Percentiles rank a stretch among this genome's conserved stretches.
Conservation (phyloP, 768 basidiomycete genomes). For the Tylopilus felleus region DNA sequence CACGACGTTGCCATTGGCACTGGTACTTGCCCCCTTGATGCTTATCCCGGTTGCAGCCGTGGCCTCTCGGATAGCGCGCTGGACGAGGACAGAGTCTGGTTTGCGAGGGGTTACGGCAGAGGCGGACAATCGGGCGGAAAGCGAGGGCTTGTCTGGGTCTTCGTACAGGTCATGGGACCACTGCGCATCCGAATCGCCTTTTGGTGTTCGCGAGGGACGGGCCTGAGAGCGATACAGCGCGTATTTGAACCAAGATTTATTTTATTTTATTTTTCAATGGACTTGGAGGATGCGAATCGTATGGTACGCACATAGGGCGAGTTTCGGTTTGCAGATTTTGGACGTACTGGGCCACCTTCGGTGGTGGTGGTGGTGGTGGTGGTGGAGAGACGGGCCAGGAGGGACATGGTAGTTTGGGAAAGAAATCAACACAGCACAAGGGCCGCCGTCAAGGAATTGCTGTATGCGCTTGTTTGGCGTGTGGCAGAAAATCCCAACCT, state of each 20-base stretch:
- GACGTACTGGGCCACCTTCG: constrained; percentile 31
- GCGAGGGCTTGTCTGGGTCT: constrained; percentile 48
- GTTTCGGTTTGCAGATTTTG: constrained; percentile 28
- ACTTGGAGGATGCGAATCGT: constrained; percentile 28
- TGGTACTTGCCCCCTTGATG: constrained; percentile 66
- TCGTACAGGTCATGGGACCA: constrained; percentile 77
- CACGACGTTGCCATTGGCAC: constrained; percentile 59
- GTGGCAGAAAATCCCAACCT: constrained; percentile 24
- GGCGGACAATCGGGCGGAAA: constrained; percentile 54
- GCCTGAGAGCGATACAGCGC: constrained; percentile 16
- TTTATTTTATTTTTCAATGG: constrained; percentile 23
- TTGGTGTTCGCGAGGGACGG: constrained; percentile 52
- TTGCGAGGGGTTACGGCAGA: constrained; percentile 45
- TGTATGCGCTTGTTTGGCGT: constrained; percentile 28
- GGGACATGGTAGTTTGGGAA: constrained; percentile 25
- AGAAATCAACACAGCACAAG: constrained; percentile 4
- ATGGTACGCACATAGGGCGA: constrained; percentile 36
- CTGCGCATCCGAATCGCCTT: constrained; percentile 59
- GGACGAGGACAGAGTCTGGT: constrained; percentile 51
- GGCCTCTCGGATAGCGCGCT: constrained; percentile 65
- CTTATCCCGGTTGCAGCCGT: constrained; percentile 42
- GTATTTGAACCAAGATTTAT: background rate
- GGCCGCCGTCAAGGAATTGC: background rate
- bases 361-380: too few relatives aligned
- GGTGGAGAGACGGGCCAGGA: constrained; percentile 29